Evolutionary conservation across 208 protist genomes (phyloP).

Genomic region (Acanthamoeba culbertsoni): DNA sequence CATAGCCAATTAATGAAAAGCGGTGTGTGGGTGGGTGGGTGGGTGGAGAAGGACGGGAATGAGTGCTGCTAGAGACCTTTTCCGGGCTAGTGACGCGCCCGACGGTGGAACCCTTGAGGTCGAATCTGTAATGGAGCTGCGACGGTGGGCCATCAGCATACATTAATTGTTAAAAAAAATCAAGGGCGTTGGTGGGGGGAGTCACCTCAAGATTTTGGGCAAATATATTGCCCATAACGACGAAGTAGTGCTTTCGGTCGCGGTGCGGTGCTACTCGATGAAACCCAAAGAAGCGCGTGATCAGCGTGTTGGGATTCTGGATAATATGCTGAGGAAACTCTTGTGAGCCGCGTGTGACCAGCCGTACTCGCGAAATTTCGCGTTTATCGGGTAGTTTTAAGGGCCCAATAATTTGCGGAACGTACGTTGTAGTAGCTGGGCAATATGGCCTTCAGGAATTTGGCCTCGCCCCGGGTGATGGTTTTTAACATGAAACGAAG

Average conservation of each 20-base stretch:
- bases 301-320: not conserved
- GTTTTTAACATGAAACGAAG: constrained; percentile 44
- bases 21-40: too few relatives aligned
- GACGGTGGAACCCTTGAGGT: not conserved
- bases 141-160: not conserved
- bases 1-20: too few relatives aligned
- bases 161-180: not conserved
- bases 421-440: constrained; percentile 25
- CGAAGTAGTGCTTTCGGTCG: constrained; percentile 8
- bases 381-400: too few relatives aligned
- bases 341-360: too few relatives aligned
- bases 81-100: not conserved
- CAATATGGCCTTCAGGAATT: constrained; percentile 3
- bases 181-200: not conserved
- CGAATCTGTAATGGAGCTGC: not conserved
- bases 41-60: too few relatives aligned
- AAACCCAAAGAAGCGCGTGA: constrained; percentile 22
- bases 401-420: not conserved
- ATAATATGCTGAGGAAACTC: constrained; percentile 6
- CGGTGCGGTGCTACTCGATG: not conserved
- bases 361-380: too few relatives aligned
- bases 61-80: not conserved
- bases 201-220: constrained; percentile 8
- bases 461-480: not conserved
- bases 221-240: constrained; percentile 53